A percentile compares a stretch with the other conserved stretches of the same genome.
These are phyloP conservation scores for Picochlorum sp. DNA, from an alignment of 139 green algal genomes.

Conservation along the genomic window DNA sequence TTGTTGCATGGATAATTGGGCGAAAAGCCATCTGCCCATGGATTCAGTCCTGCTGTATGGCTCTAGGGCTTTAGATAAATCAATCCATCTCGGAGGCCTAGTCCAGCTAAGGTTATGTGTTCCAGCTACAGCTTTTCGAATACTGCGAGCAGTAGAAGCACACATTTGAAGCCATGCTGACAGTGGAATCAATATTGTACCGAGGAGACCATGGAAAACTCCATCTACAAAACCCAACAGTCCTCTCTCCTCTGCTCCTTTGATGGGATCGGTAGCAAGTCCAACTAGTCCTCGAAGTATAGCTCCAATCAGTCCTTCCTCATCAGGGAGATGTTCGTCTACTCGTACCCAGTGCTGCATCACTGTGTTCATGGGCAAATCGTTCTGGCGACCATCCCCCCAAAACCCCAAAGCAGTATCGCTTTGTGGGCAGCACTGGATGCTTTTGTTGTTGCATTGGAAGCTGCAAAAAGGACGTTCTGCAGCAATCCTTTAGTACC, in stretches of 20 bases:
- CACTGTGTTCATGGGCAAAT: too few relatives aligned
- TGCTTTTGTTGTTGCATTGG: conserved; percentile 39
- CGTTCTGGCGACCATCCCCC: conserved; percentile 2
- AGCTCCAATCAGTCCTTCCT: conserved; percentile 20
- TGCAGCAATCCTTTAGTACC: conserved; percentile 26
- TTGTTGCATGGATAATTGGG: conserved; percentile 8
- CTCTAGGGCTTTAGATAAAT: conserved; percentile 14
- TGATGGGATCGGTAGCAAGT: conserved; percentile 21
- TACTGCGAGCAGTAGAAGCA: conserved; percentile 22
- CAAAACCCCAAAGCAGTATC: conserved; percentile 32
- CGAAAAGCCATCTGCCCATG: conserved; percentile 32
- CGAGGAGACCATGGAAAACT: conserved; percentile 18
- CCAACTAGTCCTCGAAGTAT: conserved; percentile 24
- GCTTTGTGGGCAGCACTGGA: conserved; percentile 25
- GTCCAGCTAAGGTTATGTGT: conserved; percentile 21
- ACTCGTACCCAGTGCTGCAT: background rate
- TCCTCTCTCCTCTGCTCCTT: conserved; percentile 24
- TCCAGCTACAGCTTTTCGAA: conserved; percentile 30
- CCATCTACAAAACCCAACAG: conserved; percentile 25
- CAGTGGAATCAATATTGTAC: conserved; percentile 31
- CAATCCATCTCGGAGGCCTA: conserved; percentile 24
- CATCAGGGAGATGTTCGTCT: background rate
- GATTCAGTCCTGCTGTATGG: conserved; percentile 33
- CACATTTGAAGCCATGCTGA: conserved; percentile 31
- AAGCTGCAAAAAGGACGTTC: conserved; percentile 39